These are phyloP conservation scores for Daldinia caldariorum DNA, from an alignment of 495 filamentous ascomycete genomes.

Conservation along the genomic window DNA sequence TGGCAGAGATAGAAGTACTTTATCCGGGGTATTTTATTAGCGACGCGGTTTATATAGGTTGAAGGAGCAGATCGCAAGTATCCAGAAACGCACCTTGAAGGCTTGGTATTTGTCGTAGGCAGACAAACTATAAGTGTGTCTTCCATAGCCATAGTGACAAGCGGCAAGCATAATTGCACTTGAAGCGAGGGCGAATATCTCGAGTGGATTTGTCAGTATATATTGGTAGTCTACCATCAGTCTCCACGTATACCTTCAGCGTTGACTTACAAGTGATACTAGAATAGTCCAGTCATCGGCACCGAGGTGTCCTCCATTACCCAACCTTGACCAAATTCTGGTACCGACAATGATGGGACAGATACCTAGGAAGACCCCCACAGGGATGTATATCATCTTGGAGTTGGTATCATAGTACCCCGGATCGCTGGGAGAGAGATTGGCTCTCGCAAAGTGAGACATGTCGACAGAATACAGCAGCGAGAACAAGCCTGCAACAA, in stretches of 20 bases:
- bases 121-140: conserved; percentile 34
- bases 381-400: conserved; percentile 39
- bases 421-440: not conserved
- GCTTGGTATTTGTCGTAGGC: conserved; percentile 35
- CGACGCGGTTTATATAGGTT: not conserved
- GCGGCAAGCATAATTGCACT: conserved; percentile 45
- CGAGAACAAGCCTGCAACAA: not conserved
- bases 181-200: conserved; percentile 40
- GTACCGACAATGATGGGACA: conserved; percentile 40
- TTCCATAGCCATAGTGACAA: conserved; percentile 47
- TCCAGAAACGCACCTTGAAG: conserved; percentile 36
- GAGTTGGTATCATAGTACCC: conserved; percentile 29
- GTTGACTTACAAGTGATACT: conserved; percentile 42
- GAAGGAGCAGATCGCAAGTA: not conserved
- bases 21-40: conserved; percentile 4
- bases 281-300: conserved; percentile 47
- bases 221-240: not conserved
- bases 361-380: conserved; percentile 42
- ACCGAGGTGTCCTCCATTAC: conserved; percentile 41
- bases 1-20: conserved; percentile 50
- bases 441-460: not conserved
- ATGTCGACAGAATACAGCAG: conserved; percentile 4
- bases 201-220: not conserved
- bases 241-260: not conserved
- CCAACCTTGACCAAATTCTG: conserved; percentile 43